These are phyloP conservation scores for Chrysosporium queenslandicum DNA, from an alignment of 2,329 filamentous ascomycete genomes.

Conservation along the genomic window DNA sequence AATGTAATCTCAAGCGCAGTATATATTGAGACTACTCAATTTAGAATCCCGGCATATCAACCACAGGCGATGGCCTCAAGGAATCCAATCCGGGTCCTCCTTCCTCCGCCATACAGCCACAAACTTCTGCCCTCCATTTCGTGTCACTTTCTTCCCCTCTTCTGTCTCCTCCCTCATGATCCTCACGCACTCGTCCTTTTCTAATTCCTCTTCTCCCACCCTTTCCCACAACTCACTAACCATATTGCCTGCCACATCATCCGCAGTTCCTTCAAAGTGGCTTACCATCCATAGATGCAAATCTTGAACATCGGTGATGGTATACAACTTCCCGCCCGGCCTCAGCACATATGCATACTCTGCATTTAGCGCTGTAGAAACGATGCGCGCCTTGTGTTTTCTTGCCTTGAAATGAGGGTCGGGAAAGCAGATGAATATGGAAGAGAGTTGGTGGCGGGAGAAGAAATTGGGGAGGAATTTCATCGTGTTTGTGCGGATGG, in stretches of 20 bases:
- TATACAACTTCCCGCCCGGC: slow-evolving; percentile 82
- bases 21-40: too few species aligned
- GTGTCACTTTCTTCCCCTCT: slow-evolving; percentile 90
- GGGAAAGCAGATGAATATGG: slow-evolving; percentile 96
- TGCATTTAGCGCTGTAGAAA: slow-evolving; percentile 74
- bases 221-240: slow-evolving; percentile 58
- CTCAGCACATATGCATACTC: slow-evolving; percentile 85
- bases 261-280: slow-evolving; percentile 69
- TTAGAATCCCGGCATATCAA: too few species aligned
- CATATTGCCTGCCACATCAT: slow-evolving; percentile 61
- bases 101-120: slow-evolving; percentile 76
- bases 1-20: too few species aligned
- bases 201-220: slow-evolving; percentile 48
- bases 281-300: slow-evolving; percentile 87
- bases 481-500: slow-evolving; percentile 90
- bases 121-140: slow-evolving; percentile 84
- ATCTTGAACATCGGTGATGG: slow-evolving; percentile 94
- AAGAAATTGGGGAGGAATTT: slow-evolving; percentile 99
- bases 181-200: slow-evolving; percentile 50
- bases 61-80: background rate
- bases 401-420: slow-evolving; percentile 96
- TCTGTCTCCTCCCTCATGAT: slow-evolving; percentile 71
- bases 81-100: slow-evolving; percentile 64
- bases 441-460: slow-evolving; percentile 63
- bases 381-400: slow-evolving; percentile 94